Conservation (phyloP, 2,329 filamentous ascomycete genomes). For the Mycosphaerelloides madeirae region DNA sequence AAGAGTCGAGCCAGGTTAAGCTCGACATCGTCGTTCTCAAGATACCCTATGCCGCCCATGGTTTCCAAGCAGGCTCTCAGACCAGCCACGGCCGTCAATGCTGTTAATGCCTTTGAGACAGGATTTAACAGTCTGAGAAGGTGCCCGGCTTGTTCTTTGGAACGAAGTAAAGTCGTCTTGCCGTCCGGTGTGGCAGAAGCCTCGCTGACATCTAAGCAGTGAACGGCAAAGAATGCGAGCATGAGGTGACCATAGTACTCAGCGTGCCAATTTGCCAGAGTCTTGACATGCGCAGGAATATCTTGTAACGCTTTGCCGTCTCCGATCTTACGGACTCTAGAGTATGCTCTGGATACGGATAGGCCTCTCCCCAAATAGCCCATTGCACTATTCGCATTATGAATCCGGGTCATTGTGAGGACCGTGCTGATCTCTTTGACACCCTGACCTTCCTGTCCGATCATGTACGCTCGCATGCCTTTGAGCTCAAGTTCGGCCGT, state of each 20-base stretch:
- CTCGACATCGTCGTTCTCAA: constrained; percentile 57
- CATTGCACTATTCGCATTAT: constrained; percentile 52
- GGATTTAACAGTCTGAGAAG: constrained; percentile 57
- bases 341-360: constrained; percentile 54
- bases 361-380: constrained; percentile 55
- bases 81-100: constrained; percentile 47
- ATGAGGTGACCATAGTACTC: constrained; percentile 57
- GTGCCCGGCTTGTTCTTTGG: too few relatives aligned
- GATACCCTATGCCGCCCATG: constrained; percentile 63
- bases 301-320: constrained; percentile 47
- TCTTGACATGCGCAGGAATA: constrained; percentile 55
- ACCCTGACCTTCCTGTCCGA: constrained; percentile 63
- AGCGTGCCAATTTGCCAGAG: constrained; percentile 52
- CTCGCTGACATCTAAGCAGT: constrained; percentile 53
- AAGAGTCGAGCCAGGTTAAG: constrained; percentile 64
- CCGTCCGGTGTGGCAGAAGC: too few relatives aligned
- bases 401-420: constrained; percentile 61
- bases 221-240: constrained; percentile 51
- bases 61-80: constrained; percentile 59
- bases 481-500: constrained; percentile 65
- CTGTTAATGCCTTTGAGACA: constrained; percentile 56
- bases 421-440: constrained; percentile 64
- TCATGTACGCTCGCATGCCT: constrained; percentile 45
- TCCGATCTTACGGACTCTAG: constrained; percentile 53
- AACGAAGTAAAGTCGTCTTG: too few relatives aligned